Evolutionary conservation across 2,329 filamentous ascomycete species (phyloP).

Genomic region (Microcyclosporella mali): DNA sequence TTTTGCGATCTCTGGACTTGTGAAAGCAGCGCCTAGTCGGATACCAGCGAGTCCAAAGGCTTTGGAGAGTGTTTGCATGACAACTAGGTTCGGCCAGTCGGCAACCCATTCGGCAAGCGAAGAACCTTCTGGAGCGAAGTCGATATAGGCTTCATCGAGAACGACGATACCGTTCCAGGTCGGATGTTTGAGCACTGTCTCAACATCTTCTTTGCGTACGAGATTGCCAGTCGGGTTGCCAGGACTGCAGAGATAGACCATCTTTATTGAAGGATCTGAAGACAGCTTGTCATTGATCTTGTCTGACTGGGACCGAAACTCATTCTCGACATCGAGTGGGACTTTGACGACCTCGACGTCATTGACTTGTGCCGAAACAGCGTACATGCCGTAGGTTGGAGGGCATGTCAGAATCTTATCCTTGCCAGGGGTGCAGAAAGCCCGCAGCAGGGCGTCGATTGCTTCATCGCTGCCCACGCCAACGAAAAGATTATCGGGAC

Average conservation of each 20-base stretch:
- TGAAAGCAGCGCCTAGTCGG: slow-evolving; percentile 79
- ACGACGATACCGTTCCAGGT: slow-evolving; percentile 94
- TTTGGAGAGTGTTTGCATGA: slow-evolving; percentile 98
- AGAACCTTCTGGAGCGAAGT: slow-evolving; percentile 74
- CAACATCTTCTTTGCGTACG: slow-evolving; percentile 68
- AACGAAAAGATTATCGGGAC: slow-evolving; percentile 81
- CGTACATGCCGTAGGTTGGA: slow-evolving; percentile 98
- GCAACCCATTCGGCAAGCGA: slow-evolving; percentile 86
- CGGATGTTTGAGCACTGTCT: slow-evolving; percentile 69
- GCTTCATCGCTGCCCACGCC: slow-evolving; percentile 96
- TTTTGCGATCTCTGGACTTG: slow-evolving; percentile 64
- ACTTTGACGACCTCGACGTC: slow-evolving; percentile 81
- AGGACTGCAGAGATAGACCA: slow-evolving; percentile 88
- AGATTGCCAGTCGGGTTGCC: slow-evolving; percentile 87
- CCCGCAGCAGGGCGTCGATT: slow-evolving; percentile 87
- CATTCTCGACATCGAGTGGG: slow-evolving; percentile 66
- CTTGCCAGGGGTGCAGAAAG: slow-evolving; percentile 79
- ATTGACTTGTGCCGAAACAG: slow-evolving; percentile 89
- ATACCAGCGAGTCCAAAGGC: slow-evolving; percentile 95
- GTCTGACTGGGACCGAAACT: slow-evolving; percentile 67
- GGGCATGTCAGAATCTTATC: slow-evolving; percentile 94
- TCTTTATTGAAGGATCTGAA: slow-evolving; percentile 63
- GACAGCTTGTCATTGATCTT: slow-evolving; percentile 63
- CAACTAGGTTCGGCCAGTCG: slow-evolving; percentile 91
- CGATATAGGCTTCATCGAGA: slow-evolving; percentile 93